A percentile compares a stretch with the other conserved stretches of the same genome.
Evolutionary conservation across 2,329 filamentous ascomycete genomes (phyloP).

Genomic region (Aspergillus fischeri): DNA sequence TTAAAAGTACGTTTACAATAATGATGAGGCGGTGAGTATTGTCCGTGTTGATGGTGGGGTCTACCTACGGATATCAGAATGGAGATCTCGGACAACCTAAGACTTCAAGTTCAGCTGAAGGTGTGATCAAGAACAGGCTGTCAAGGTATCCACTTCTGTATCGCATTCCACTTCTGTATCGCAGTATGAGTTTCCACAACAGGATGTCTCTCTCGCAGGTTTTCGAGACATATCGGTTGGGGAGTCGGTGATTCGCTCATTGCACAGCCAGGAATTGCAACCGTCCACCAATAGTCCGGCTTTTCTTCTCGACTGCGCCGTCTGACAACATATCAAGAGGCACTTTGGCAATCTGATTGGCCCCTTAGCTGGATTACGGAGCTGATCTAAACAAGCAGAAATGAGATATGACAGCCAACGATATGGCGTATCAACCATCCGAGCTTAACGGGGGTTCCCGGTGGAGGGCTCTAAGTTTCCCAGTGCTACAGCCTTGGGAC

Average conservation of each 20-base stretch:
- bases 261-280: background rate
- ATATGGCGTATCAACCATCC: background rate
- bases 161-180: background rate
- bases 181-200: background rate
- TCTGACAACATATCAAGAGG: background rate
- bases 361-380: background rate
- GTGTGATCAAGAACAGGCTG: background rate
- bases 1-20: background rate
- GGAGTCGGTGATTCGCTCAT: background rate
- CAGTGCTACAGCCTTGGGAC: constrained; percentile 36
- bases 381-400: background rate
- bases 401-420: background rate
- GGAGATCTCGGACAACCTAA: background rate
- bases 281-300: background rate
- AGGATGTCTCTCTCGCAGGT: background rate
- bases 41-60: background rate
- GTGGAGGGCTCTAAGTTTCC: constrained; percentile 29
- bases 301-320: background rate
- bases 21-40: background rate
- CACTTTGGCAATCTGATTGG: background rate
- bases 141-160: background rate
- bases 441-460: constrained; percentile 3
- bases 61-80: background rate
- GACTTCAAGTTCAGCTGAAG: background rate
- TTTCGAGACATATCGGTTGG: background rate